phyloP scores from a whole-genome alignment of 2,329 filamentous ascomycete genomes.

The Aphanocladium album region DNA sequence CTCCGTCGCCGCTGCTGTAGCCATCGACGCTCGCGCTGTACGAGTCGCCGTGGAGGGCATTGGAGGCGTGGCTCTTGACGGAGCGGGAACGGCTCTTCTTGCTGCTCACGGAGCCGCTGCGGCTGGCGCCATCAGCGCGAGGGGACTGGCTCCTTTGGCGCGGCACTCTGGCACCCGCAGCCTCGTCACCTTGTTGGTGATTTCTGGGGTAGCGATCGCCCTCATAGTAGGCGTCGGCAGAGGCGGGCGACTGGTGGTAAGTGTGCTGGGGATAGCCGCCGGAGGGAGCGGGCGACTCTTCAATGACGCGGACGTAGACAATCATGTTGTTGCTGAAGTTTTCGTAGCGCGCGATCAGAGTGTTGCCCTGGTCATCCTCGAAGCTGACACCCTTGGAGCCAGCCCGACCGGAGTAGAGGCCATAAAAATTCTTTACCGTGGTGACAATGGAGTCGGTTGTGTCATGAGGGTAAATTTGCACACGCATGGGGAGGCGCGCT shows the following conservation, averaged over 20 bases:
- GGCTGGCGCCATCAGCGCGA: conserved; percentile 60
- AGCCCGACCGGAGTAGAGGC: conserved; percentile 72
- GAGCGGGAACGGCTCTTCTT: conserved; percentile 68
- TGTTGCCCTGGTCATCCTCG: conserved; percentile 83
- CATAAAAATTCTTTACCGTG: conserved; percentile 98
- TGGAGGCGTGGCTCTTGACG: conserved; percentile 58
- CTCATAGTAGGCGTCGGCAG: conserved; percentile 43
- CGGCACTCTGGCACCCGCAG: conserved; percentile 60
- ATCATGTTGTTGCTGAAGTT: conserved; percentile 92
- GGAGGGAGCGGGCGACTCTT: conserved; percentile 50
- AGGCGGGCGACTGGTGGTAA: conserved; percentile 33
- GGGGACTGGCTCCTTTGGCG: conserved; percentile 77
- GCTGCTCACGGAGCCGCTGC: conserved; percentile 56
- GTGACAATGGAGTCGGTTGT: conserved; percentile 96
- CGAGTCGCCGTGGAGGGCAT: conserved; percentile 50
- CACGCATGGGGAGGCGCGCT: conserved; percentile 75
- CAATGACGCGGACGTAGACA: conserved; percentile 84
- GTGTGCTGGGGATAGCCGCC: conserved; percentile 23
- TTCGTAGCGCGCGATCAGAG: conserved; percentile 91
- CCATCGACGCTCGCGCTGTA: conserved; percentile 62
- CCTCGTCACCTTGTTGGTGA: conserved; percentile 52
- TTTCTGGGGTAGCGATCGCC: conserved; percentile 48
- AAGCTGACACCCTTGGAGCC: conserved; percentile 84
- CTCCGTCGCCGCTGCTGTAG: conserved; percentile 85
- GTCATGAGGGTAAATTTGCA: conserved; percentile 92